These are phyloP conservation scores for Globisporangium apiculatum DNA, from an alignment of 352 stramenopile genomes.

Conservation along the genomic window DNA sequence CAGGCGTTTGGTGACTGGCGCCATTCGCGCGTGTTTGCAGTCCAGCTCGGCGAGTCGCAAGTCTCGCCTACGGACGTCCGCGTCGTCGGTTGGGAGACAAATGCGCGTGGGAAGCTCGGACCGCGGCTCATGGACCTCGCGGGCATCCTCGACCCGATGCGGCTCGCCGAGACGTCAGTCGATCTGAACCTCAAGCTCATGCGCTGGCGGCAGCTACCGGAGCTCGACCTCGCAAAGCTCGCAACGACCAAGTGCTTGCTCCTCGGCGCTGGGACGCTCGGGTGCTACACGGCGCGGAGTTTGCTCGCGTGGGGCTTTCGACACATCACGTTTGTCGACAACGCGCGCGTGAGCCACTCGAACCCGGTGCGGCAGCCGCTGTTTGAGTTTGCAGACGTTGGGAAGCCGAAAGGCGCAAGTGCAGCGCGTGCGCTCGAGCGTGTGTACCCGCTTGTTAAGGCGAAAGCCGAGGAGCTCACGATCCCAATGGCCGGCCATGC, in stretches of 20 bases:
- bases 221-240: constrained; percentile 90
- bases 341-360: constrained; percentile 95
- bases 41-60: constrained; percentile 29
- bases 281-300: constrained; percentile 93
- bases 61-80: constrained; percentile 24
- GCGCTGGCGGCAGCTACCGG: constrained; percentile 96
- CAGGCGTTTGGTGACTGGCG: constrained; percentile 43
- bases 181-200: constrained; percentile 99
- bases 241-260: constrained; percentile 92
- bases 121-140: constrained; percentile 73
- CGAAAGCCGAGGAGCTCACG: constrained; percentile 83
- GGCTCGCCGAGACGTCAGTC: constrained; percentile 93
- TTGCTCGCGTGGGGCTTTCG: constrained; percentile 97
- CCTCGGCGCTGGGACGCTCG: constrained; percentile 94
- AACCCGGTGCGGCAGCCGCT: constrained; percentile 98
- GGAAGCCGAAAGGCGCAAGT: constrained; percentile 91
- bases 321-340: constrained; percentile 97
- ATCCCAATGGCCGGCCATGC: constrained; percentile 99
- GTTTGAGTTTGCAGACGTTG: constrained; percentile 94
- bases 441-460: constrained; percentile 92
- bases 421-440: constrained; percentile 89
- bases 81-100: constrained; percentile 70
- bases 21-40: constrained; percentile 50
- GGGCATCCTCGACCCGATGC: constrained; percentile 68
- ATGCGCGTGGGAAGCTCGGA: constrained; percentile 61